Conservation (phyloP, 306 rosid genomes). For the Alnus glutinosa region DNA sequence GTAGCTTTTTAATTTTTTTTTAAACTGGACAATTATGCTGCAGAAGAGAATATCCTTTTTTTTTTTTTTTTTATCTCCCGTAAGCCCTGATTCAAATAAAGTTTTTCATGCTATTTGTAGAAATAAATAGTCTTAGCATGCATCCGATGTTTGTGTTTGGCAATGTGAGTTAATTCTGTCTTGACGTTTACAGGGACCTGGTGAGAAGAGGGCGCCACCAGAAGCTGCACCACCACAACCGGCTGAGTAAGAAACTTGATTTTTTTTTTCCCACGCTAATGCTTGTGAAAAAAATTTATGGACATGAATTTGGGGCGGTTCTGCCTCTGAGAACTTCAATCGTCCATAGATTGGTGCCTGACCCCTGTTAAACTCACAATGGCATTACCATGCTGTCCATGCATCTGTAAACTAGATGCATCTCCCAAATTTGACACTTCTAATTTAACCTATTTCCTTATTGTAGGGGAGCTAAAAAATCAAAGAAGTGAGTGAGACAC, state of each 20-base stretch:
- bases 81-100: background rate
- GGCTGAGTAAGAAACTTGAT: conserved; percentile 32
- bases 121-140: background rate
- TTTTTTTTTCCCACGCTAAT: background rate
- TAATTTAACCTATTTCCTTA: background rate
- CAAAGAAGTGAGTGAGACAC: conserved; percentile 42
- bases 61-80: background rate
- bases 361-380: background rate
- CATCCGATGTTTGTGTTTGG: background rate
- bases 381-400: background rate
- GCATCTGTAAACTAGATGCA: background rate
- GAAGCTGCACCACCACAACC: conserved; percentile 30
- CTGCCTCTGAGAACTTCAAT: background rate
- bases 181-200: conserved; percentile 42
- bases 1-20: background rate
- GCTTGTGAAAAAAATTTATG: background rate
- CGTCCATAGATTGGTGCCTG: background rate
- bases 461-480: conserved; percentile 40
- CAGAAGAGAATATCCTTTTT: background rate
- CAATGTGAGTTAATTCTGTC: background rate
- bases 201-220: conserved; percentile 44
- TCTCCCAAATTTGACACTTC: background rate
- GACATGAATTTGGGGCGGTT: background rate
- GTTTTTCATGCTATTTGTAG: background rate
- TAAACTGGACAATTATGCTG: background rate